Evolutionary conservation across 2,329 filamentous ascomycete species (phyloP), one percentile per base, ranked within the genome.

Genomic region (Ophiocordyceps sinensis): DNA sequence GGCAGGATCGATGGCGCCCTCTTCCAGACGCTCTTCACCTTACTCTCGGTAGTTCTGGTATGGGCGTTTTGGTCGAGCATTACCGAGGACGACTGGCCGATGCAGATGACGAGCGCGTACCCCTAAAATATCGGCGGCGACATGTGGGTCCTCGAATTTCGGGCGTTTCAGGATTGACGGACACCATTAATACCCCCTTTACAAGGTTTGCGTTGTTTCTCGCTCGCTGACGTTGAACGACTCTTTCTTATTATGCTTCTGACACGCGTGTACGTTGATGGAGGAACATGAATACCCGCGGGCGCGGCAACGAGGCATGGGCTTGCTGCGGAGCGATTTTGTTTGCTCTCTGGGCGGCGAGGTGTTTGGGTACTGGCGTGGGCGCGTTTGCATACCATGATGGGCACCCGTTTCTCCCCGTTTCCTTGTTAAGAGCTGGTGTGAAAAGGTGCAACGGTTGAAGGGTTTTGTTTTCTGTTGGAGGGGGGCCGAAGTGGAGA

Each of bases 41-140:
- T 95, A 1, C 65, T 89, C 12, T 73, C 88, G 0, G 86, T 98
- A 5, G 71, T 85, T 15, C 77, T 77, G 63, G 66, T 95, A 48
- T 98, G 91, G 88, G 62, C 85, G 43, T 98, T 98, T 70, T 98
- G 91, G 91, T 94, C 87, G 37, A 95, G 87, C 65, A 98, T 98
- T 53, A 98, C 91, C 14, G 91, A 98, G 64, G 91, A 98, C 55
- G 89, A 95, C 66, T 98, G 91, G 91, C 86, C 88, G 15, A 72
- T 73, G 61, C 65, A 69, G 29, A 61, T 60, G 10, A 59, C 59
- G 42, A 57, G 50, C 37, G 50, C 61, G 40, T 72, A 72, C 48
- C 61, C 65, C 40, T 55, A 45, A 50, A 34, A 11, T 41, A 21
- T 30, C 36, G 36, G 39, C 30, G 26, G 37, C 12, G 41, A 26